Evolutionary conservation across 257 asterid species (phyloP).

Genomic region (Agastache rugosa): DNA sequence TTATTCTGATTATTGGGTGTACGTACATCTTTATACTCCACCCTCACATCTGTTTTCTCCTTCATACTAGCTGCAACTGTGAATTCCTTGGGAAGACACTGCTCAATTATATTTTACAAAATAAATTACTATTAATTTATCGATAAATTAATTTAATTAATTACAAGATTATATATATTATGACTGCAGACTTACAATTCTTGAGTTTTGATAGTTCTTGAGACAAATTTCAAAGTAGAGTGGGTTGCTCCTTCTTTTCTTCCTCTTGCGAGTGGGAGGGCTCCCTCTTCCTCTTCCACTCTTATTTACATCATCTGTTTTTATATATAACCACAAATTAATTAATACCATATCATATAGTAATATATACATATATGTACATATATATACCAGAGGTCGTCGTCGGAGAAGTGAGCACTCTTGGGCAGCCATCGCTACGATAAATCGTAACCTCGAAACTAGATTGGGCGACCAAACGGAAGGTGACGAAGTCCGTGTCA

Average conservation of each 20-base stretch:
- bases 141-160: neutral
- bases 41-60: slow-evolving; percentile 4
- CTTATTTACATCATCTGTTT: neutral
- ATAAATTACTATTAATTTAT: neutral
- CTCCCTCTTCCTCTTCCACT: too few species aligned
- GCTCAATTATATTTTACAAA: neutral
- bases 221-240: neutral
- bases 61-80: slow-evolving; percentile 18
- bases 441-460: neutral
- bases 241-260: neutral
- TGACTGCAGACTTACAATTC: slow-evolving; percentile 23
- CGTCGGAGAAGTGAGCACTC: neutral
- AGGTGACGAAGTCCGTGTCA: neutral
- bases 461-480: neutral
- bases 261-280: neutral
- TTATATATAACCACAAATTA: neutral
- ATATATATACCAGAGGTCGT: neutral
- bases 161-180: too few species aligned
- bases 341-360: too few species aligned
- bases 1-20: too few species aligned
- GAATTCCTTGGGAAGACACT: slow-evolving; percentile 27
- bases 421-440: neutral
- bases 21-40: slow-evolving; percentile 19
- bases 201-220: neutral
- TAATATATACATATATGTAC: too few species aligned